Conservation (phyloP, 2,329 filamentous ascomycete genomes). For the Pseudovirgaria hyperparasitica region DNA sequence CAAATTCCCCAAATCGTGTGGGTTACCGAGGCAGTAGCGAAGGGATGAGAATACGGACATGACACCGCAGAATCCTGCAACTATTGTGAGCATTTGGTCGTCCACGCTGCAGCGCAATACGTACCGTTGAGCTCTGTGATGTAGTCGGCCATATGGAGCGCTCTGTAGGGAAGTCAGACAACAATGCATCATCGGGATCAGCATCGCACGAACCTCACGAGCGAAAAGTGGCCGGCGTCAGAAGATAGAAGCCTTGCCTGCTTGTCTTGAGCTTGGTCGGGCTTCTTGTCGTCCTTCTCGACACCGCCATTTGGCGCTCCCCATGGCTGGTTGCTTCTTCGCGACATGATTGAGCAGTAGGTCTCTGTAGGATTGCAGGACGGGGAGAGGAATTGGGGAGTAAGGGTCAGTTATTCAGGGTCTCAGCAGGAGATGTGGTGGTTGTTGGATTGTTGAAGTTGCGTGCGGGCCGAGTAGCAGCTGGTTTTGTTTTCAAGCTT, state of each 20-base stretch:
- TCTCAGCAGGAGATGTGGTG: too few species aligned
- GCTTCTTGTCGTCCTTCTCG: too few species aligned
- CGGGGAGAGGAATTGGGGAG: too few species aligned
- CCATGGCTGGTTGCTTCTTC: too few species aligned
- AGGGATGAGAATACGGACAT: slow-evolving; percentile 95
- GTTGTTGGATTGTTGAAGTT: too few species aligned
- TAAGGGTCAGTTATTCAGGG: too few species aligned
- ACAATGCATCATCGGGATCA: slow-evolving; percentile 1
- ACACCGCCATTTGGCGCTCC: too few species aligned
- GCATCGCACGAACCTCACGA: slow-evolving; percentile 26
- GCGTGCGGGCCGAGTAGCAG: too few species aligned
- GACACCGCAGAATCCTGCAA: slow-evolving; percentile 65
- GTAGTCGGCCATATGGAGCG: slow-evolving; percentile 66
- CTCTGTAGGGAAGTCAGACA: slow-evolving; percentile 15
- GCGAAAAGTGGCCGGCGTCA: slow-evolving; percentile 58
- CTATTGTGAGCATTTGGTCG: slow-evolving; percentile 2
- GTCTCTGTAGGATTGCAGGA: too few species aligned
- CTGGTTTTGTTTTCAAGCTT: too few species aligned
- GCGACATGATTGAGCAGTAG: too few species aligned
- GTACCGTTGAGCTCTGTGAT: slow-evolving; percentile 70
- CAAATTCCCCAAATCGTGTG: slow-evolving; percentile 52
- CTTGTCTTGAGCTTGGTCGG: slow-evolving; percentile 64
- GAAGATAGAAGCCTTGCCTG: slow-evolving; percentile 60
- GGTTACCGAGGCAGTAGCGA: slow-evolving; percentile 68
- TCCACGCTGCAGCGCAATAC: slow-evolving; percentile 1